These are phyloP conservation scores for Puccinellia tenuiflora DNA, from an alignment of 176 grass and related monocot species.

Conservation along the genomic window DNA sequence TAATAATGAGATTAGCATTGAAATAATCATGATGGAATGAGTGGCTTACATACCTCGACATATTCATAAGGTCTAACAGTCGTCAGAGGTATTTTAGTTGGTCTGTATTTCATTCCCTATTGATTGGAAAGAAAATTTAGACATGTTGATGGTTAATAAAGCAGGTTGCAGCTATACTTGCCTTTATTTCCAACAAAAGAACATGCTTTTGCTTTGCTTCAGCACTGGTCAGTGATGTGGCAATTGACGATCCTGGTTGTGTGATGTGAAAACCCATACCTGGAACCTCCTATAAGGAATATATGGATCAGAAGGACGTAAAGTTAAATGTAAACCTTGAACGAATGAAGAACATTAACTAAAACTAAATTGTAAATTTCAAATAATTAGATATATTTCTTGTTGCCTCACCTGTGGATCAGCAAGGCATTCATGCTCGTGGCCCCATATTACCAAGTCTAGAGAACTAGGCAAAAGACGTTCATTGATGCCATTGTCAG, in stretches of 20 bases:
- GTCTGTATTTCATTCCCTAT: conserved; percentile 69
- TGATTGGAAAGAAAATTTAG: conserved; percentile 16
- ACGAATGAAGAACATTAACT: neutral
- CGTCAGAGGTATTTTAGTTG: conserved; percentile 68
- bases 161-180: conserved; percentile 1
- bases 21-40: neutral
- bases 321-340: neutral
- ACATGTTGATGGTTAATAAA: neutral
- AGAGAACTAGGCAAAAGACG: conserved; percentile 62
- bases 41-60: conserved; percentile 44
- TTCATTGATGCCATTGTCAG: conserved; percentile 58
- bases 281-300: conserved; percentile 54
- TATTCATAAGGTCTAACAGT: conserved; percentile 82
- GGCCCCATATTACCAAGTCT: conserved; percentile 82
- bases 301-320: neutral
- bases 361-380: neutral
- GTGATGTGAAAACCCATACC: conserved; percentile 82
- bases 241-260: conserved; percentile 80
- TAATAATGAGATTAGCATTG: neutral
- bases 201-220: conserved; percentile 82
- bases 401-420: conserved; percentile 55
- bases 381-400: neutral
- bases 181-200: conserved; percentile 86
- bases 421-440: conserved; percentile 82
- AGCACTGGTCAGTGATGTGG: conserved; percentile 61